A percentile compares a stretch with the other conserved stretches of the same genome.
Conservation (phyloP, 345 rosid genomes). For the Arabidopsis suecica region DNA sequence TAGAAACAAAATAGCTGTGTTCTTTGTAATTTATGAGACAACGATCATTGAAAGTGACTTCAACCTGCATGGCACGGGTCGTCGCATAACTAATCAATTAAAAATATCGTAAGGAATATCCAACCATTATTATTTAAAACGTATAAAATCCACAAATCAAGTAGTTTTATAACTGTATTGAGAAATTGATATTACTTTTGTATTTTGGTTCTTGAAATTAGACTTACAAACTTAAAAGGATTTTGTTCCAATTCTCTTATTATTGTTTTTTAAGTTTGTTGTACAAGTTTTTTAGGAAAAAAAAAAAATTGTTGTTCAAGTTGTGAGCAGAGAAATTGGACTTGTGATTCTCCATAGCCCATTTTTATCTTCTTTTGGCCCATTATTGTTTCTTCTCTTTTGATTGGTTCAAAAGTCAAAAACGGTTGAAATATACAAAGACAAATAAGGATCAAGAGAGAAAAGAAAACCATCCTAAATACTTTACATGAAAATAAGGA, state of each 20-base stretch:
- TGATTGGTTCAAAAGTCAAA: neutral
- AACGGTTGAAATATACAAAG: neutral
- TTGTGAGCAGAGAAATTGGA: neutral
- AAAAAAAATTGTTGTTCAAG: neutral
- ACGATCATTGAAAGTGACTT: slow-evolving; percentile 11
- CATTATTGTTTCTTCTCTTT: neutral
- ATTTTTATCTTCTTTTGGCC: neutral
- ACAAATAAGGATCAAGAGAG: neutral
- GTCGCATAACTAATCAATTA: neutral
- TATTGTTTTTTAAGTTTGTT: neutral
- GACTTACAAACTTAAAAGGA: neutral
- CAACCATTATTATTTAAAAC: neutral
- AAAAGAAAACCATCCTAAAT: too few relatives aligned
- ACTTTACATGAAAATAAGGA: neutral
- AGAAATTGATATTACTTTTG: neutral
- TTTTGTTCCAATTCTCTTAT: too few relatives aligned
- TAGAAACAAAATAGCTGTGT: neutral
- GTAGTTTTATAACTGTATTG: neutral
- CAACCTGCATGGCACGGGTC: slow-evolving; percentile 22
- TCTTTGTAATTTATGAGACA: neutral
- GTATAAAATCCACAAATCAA: neutral
- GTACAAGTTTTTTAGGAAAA: neutral
- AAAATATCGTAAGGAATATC: neutral
- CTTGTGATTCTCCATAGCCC: neutral
- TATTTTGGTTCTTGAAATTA: neutral